These are phyloP conservation scores for Suillus subluteus DNA, from an alignment of 768 basidiomycete species.

Conservation along the genomic window DNA sequence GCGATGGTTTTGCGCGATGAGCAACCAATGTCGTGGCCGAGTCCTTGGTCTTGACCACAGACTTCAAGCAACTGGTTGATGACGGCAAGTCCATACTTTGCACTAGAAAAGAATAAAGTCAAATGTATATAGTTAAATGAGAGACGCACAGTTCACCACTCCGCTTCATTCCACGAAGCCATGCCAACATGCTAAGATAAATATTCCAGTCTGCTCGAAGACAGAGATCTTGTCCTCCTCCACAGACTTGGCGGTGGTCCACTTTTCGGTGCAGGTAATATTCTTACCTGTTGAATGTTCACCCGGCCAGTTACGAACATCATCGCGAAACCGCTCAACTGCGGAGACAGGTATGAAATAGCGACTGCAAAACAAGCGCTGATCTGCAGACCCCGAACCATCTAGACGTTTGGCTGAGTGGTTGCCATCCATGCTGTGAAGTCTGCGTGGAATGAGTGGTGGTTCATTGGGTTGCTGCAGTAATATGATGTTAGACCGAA, in stretches of 20 bases:
- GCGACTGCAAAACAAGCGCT: no score
- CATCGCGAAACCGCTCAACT: background rate
- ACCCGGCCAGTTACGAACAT: background rate
- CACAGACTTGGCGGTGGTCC: background rate
- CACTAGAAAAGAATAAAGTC: no score
- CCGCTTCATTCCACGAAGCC: no score
- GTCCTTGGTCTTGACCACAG: no score
- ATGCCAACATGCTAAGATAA: background rate
- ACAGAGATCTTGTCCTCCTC: background rate
- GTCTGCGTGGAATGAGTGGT: background rate
- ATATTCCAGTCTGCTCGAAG: background rate
- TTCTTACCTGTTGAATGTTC: background rate
- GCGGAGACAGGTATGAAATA: background rate
- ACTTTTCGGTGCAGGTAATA: background rate
- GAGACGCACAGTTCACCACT: no score
- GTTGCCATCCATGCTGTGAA: slow-evolving; percentile 19
- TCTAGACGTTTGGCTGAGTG: slow-evolving; percentile 10
- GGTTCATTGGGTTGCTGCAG: no score
- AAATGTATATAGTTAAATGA: no score
- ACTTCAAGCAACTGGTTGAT: no score
- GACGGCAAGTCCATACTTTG: no score
- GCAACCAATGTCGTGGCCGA: no score
- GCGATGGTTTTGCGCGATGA: no score
- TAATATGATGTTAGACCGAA: slow-evolving; percentile 10
- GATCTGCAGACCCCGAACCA: no score